Conservation (phyloP, 352 stramenopile genomes). For the Phytophthora macrochlamydospora region DNA sequence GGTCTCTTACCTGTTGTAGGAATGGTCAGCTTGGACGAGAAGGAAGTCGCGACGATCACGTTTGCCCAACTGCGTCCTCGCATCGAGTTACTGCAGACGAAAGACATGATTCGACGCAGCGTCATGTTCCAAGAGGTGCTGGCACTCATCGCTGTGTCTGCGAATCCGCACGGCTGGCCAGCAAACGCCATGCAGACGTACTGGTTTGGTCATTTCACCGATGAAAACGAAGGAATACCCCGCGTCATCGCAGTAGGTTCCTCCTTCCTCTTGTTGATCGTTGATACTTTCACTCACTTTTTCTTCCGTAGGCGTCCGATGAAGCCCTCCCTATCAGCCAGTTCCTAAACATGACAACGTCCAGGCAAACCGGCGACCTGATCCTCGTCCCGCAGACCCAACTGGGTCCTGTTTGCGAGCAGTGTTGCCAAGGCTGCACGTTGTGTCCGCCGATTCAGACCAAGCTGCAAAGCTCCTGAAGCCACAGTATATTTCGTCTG, state of each 20-base stretch:
- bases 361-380: constrained; percentile 69
- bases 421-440: constrained; percentile 67
- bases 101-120: constrained; percentile 70
- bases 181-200: constrained; percentile 73
- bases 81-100: constrained; percentile 69
- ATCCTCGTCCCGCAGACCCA: constrained; percentile 84
- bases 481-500: background rate
- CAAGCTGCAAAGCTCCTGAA: constrained; percentile 24
- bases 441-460: constrained; percentile 38
- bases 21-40: constrained; percentile 65
- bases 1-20: constrained; percentile 67
- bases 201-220: constrained; percentile 70
- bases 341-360: constrained; percentile 75
- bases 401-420: constrained; percentile 69
- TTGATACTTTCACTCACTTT: background rate
- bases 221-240: constrained; percentile 45
- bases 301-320: constrained; percentile 31
- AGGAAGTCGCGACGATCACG: constrained; percentile 55
- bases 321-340: constrained; percentile 55
- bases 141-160: constrained; percentile 55
- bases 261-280: background rate
- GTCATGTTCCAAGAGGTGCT: constrained; percentile 82
- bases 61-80: constrained; percentile 67
- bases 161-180: constrained; percentile 72
- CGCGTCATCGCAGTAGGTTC: constrained; percentile 47